These are phyloP conservation scores for Malus fusca DNA, from an alignment of 306 rosid genomes.

Conservation along the genomic window DNA sequence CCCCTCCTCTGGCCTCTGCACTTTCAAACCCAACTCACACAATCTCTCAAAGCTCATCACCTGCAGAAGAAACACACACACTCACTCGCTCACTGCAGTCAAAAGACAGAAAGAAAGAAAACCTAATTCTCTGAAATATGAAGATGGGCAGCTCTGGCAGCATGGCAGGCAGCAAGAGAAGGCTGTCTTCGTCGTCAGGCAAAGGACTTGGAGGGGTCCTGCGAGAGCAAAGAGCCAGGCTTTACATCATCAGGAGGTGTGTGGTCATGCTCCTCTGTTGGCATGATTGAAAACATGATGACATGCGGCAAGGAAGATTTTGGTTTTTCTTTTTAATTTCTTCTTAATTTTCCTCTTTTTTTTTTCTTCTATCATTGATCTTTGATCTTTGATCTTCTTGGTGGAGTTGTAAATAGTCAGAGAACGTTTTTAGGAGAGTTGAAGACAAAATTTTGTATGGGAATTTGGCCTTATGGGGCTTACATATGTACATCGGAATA, in stretches of 20 bases:
- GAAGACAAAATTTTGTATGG: slow-evolving; percentile 21
- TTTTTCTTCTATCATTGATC: neutral
- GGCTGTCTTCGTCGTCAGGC: slow-evolving; percentile 53
- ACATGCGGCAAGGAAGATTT: neutral
- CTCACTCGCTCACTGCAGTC: neutral
- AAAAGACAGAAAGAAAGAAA: neutral
- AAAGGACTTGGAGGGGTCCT: slow-evolving; percentile 84
- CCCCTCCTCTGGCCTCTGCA: slow-evolving; percentile 4
- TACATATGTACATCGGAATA: slow-evolving; percentile 44
- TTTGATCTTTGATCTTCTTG: neutral
- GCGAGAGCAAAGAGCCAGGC: slow-evolving; percentile 77
- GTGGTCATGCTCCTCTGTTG: slow-evolving; percentile 98
- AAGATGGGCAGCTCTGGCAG: slow-evolving; percentile 45
- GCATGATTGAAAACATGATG: slow-evolving; percentile 48
- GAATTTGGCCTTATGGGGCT: slow-evolving; percentile 3
- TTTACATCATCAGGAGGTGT: slow-evolving; percentile 88
- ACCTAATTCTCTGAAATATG: slow-evolving; percentile 23
- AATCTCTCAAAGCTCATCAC: neutral
- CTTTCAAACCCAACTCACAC: slow-evolving; percentile 13
- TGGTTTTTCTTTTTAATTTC: neutral
- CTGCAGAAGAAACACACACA: neutral
- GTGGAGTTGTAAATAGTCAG: slow-evolving; percentile 21
- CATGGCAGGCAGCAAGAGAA: slow-evolving; percentile 64
- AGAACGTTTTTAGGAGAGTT: slow-evolving; percentile 5
- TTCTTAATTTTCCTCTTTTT: neutral